Conservation (phyloP, 495 filamentous ascomycete genomes). For the Lophiostoma macrostomum region DNA sequence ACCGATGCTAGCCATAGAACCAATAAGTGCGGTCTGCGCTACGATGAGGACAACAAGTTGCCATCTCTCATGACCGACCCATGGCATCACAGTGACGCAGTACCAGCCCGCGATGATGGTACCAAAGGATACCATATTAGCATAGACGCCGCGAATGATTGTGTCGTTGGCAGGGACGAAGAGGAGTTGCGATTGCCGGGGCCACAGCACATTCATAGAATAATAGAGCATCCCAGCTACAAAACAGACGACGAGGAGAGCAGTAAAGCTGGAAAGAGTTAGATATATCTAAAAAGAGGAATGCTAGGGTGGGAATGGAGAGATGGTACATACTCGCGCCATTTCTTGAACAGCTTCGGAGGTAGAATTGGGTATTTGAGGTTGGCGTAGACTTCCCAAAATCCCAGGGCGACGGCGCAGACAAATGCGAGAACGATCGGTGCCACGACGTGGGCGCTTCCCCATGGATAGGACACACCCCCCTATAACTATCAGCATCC, state of each 20-base stretch:
- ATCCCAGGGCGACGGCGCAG: conserved; percentile 10
- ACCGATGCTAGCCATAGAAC: conserved; percentile 24
- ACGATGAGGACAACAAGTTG: conserved; percentile 21
- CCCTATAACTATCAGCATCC: conserved; percentile 5
- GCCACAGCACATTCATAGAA: conserved; percentile 27
- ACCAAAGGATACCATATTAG: conserved; percentile 23
- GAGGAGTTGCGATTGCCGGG: conserved; percentile 28
- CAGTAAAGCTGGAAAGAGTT: conserved; percentile 4
- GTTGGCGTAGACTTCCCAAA: conserved; percentile 19
- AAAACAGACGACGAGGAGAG: conserved; percentile 12
- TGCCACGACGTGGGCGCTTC: not conserved
- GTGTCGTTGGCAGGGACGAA: conserved; percentile 16
- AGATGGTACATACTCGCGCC: not conserved
- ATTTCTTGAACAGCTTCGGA: conserved; percentile 1
- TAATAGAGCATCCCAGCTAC: conserved; percentile 15
- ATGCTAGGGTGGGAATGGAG: no score
- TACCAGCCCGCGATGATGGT: conserved; percentile 23
- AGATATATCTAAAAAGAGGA: no score
- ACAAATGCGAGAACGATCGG: conserved; percentile 12
- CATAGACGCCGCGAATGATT: conserved; percentile 31
- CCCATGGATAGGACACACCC: conserved; percentile 12
- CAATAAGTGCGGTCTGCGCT: conserved; percentile 26
- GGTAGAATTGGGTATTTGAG: conserved; percentile 9
- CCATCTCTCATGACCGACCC: conserved; percentile 27
- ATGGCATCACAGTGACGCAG: conserved; percentile 3